Conservation (phyloP, 345 rosid genomes). For the Populus simonii region DNA sequence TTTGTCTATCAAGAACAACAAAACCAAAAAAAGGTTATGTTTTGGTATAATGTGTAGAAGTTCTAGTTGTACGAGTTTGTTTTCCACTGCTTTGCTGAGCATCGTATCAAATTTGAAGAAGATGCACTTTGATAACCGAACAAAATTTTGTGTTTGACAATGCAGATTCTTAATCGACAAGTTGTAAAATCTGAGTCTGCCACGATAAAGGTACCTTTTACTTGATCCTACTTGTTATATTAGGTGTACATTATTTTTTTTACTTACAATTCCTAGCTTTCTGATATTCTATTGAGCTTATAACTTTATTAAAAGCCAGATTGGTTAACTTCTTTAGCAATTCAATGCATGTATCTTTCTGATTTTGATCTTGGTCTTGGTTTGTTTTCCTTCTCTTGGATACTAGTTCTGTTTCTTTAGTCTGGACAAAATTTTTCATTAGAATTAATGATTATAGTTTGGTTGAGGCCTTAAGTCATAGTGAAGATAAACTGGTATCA, state of each 20-base stretch:
- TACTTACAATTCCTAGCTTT: background rate
- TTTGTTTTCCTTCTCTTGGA: background rate
- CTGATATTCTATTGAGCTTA: background rate
- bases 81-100: background rate
- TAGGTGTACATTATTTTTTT: background rate
- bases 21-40: too few relatives aligned
- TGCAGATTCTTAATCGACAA: slow-evolving; percentile 77
- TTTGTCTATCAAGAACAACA: background rate
- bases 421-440: too few relatives aligned
- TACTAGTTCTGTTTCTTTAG: too few relatives aligned
- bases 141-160: slow-evolving; percentile 13
- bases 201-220: slow-evolving; percentile 64
- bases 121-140: background rate
- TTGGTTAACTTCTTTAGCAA: background rate
- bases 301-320: background rate
- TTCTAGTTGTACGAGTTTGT: background rate
- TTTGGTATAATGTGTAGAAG: background rate
- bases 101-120: background rate
- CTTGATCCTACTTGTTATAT: background rate
- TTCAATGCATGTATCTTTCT: background rate
- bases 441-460: too few relatives aligned
- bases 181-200: slow-evolving; percentile 95
- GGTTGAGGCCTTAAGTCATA: too few relatives aligned
- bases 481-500: too few relatives aligned
- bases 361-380: background rate